Evolutionary conservation across 805 yeast species (phyloP).

Genomic region (Monosporozyma servazzii): DNA sequence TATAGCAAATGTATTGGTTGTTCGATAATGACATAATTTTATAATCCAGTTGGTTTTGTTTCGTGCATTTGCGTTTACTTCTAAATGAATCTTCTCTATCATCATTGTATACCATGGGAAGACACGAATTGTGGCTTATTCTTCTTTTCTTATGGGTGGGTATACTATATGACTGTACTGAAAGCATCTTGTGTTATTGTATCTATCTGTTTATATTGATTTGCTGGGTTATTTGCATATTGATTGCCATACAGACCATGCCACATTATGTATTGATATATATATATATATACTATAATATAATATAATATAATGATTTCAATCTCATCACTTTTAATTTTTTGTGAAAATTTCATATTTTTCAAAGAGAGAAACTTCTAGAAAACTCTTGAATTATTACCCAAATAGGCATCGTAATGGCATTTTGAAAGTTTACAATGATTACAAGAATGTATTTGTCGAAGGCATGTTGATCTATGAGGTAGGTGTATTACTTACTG

Average conservation of each 20-base stretch:
- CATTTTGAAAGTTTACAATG: no score
- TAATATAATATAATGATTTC: no score
- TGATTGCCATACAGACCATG: no score
- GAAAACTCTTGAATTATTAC: not conserved
- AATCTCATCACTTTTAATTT: not conserved
- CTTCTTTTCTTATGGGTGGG: not conserved
- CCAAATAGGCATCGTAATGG: not conserved
- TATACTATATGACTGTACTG: not conserved
- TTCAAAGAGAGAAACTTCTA: not conserved
- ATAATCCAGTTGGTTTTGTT: not conserved
- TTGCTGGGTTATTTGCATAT: not conserved
- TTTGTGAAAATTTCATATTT: not conserved
- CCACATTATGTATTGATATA: not conserved
- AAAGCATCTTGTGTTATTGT: not conserved
- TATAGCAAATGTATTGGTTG: not conserved
- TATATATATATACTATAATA: not conserved
- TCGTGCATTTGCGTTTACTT: not conserved
- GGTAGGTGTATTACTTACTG: no score
- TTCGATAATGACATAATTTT: not conserved
- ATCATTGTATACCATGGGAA: not conserved
- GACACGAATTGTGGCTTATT: not conserved
- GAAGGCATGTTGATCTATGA: no score
- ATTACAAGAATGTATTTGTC: no score
- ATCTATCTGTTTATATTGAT: no score
- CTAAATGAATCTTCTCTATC: not conserved